These are phyloP conservation scores for Apiospora sp. DNA, from an alignment of 2,329 filamentous ascomycete genomes.

Conservation along the genomic window DNA sequence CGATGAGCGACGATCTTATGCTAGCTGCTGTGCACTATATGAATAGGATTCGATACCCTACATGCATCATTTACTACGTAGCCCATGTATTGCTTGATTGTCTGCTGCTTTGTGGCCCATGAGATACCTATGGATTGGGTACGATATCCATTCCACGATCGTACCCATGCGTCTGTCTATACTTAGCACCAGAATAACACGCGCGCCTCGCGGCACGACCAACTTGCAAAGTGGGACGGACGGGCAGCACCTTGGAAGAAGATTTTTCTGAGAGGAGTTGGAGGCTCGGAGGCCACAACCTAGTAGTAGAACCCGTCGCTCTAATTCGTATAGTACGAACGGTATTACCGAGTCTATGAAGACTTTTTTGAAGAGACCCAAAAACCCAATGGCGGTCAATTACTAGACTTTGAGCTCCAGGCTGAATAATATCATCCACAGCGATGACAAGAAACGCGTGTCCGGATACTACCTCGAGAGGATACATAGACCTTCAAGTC, in stretches of 20 bases:
- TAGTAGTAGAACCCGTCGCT: neutral
- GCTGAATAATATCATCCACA: slow-evolving; percentile 7
- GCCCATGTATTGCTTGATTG: neutral
- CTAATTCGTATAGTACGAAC: neutral
- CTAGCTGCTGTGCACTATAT: neutral
- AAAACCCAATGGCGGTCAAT: neutral
- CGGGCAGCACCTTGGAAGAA: slow-evolving; percentile 14
- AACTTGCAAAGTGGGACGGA: slow-evolving; percentile 5
- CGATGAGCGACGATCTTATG: neutral
- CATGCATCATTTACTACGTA: neutral
- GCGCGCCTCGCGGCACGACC: slow-evolving; percentile 4
- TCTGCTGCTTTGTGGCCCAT: neutral
- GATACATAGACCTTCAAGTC: neutral
- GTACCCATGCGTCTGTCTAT: slow-evolving; percentile 11
- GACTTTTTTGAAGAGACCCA: neutral
- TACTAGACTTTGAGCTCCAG: neutral
- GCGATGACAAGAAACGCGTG: slow-evolving; percentile 9
- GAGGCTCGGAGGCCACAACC: neutral
- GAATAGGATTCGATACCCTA: neutral
- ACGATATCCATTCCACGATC: neutral
- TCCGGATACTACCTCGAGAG: neutral
- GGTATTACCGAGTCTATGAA: slow-evolving; percentile 1
- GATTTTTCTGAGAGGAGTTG: neutral
- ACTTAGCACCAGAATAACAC: neutral
- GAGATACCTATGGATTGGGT: neutral